These are phyloP conservation scores for Syncephalis fuscata DNA, from an alignment of 371 early-diverging fungal genomes.

Conservation along the genomic window DNA sequence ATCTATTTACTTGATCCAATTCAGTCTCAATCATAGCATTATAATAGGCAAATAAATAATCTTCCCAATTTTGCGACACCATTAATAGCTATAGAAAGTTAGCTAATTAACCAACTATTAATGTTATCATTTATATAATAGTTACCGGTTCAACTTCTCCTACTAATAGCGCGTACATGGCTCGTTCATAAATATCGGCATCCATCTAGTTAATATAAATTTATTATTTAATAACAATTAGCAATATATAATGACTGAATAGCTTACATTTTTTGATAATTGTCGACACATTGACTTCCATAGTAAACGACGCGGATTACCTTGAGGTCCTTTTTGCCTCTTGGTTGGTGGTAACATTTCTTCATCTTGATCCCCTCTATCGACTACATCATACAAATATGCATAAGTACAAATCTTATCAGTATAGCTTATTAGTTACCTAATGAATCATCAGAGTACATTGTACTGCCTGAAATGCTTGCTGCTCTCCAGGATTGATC, in stretches of 20 bases:
- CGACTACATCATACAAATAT: no score
- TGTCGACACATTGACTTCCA: background rate
- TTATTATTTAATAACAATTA: background rate
- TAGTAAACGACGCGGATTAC: background rate
- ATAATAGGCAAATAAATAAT: conserved; percentile 8
- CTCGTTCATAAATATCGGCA: conserved; percentile 5
- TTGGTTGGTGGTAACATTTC: no score
- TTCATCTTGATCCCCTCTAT: no score
- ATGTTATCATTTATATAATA: background rate
- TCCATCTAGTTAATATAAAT: background rate
- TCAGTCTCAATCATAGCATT: conserved; percentile 4
- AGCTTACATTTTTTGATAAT: background rate
- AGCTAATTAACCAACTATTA: background rate
- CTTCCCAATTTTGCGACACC: conserved; percentile 7
- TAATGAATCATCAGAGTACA: no score
- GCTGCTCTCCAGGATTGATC: conserved; percentile 7
- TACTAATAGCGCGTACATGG: conserved; percentile 4
- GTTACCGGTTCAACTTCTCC: conserved; percentile 6
- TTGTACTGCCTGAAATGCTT: conserved; percentile 1
- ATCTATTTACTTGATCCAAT: conserved; percentile 3
- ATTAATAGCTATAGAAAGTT: conserved; percentile 2
- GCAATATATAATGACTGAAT: background rate
- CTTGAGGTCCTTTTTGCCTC: background rate
- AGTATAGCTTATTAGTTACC: no score
- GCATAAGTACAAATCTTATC: no score